Conservation (phyloP, 768 basidiomycete species). For the Russula compacta region DNA sequence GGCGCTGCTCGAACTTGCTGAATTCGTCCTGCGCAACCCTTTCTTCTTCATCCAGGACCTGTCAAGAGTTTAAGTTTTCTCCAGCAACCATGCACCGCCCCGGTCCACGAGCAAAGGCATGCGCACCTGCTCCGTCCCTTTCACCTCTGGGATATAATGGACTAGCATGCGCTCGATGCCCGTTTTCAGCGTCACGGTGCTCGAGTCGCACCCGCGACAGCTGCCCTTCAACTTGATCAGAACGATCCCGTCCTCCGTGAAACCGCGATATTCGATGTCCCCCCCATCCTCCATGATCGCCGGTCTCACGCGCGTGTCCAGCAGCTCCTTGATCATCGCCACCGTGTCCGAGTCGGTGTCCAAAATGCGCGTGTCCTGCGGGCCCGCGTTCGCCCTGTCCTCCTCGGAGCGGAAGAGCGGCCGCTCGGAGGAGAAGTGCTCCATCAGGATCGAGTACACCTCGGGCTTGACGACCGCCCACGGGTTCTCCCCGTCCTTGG, state of each 20-base stretch:
- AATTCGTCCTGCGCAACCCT: conserved; percentile 82
- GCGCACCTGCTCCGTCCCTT: conserved; percentile 78
- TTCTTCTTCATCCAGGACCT: conserved; percentile 91
- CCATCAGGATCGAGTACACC: conserved; percentile 93
- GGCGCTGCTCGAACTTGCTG: conserved; percentile 69
- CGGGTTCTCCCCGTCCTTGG: conserved; percentile 74
- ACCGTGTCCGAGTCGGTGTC: conserved; percentile 95
- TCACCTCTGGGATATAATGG: conserved; percentile 97
- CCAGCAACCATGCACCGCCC: not conserved
- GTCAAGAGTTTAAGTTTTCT: not conserved
- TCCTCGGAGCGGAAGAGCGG: conserved; percentile 79
- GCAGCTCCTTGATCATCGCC: conserved; percentile 96
- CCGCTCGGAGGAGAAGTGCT: conserved; percentile 85
- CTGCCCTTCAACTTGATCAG: conserved; percentile 92
- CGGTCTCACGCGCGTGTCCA: conserved; percentile 91
- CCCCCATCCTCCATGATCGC: conserved; percentile 99
- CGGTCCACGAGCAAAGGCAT: not conserved
- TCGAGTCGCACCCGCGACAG: conserved; percentile 91
- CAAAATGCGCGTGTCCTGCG: conserved; percentile 87
- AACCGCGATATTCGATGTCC: conserved; percentile 93
- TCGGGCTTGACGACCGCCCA: conserved; percentile 96
- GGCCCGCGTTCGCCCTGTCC: conserved; percentile 72
- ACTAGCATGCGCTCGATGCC: conserved; percentile 98
- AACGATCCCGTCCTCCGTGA: conserved; percentile 76
- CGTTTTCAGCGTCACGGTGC: conserved; percentile 89